phyloP scores from a whole-genome alignment of 805 yeast genomes.

The Metschnikowia sp. region DNA sequence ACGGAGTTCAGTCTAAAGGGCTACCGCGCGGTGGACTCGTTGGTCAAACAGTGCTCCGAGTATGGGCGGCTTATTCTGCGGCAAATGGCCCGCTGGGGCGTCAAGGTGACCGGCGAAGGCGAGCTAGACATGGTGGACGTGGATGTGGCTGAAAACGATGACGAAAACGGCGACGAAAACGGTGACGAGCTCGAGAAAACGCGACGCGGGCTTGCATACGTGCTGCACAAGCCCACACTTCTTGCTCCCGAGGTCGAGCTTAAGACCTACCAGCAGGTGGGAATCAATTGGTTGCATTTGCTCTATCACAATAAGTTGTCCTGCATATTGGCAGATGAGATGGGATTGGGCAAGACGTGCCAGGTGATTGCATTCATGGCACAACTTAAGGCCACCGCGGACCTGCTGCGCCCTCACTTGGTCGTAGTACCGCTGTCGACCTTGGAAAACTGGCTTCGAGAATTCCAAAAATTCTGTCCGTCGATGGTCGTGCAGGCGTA shows the following conservation, averaged over 20 bases:
- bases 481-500: constrained; percentile 80
- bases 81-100: constrained; percentile 87
- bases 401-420: constrained; percentile 71
- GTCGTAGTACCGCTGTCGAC: constrained; percentile 97
- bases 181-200: constrained; percentile 33
- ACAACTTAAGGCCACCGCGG: constrained; percentile 65
- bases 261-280: constrained; percentile 94
- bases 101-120: constrained; percentile 64
- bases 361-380: constrained; percentile 94
- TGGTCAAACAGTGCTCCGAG: constrained; percentile 76
- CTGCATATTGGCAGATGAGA: constrained; percentile 95
- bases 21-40: constrained; percentile 91
- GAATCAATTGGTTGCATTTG: constrained; percentile 86
- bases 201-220: constrained; percentile 37
- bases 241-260: constrained; percentile 62
- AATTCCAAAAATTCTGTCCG: constrained; percentile 87
- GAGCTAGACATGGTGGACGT: constrained; percentile 63
- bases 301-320: constrained; percentile 76
- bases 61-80: constrained; percentile 67
- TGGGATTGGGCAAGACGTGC: constrained; percentile 97
- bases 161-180: constrained; percentile 19
- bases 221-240: constrained; percentile 68
- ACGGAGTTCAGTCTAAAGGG: constrained; percentile 73
- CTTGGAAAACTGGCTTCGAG: constrained; percentile 95
- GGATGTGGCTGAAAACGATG: constrained; percentile 13